These are phyloP conservation scores for Rhizopogon salebrosus DNA, from an alignment of 768 basidiomycete species.

Conservation along the genomic window DNA sequence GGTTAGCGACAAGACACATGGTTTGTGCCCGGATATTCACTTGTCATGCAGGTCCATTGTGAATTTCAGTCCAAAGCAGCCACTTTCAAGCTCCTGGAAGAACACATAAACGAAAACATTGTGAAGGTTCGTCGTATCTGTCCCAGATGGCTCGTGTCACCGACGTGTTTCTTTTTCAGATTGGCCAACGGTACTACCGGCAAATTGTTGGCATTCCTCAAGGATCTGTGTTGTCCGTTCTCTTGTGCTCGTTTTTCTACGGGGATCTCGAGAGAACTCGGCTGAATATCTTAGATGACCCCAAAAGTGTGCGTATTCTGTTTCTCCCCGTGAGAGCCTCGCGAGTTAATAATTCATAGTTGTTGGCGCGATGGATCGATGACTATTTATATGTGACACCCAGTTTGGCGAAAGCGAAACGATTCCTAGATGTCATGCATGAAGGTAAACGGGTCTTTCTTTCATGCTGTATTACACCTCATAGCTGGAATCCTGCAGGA, in stretches of 20 bases:
- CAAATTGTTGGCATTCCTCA: conserved; percentile 97
- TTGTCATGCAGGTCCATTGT: conserved; percentile 45
- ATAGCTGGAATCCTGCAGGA: conserved; percentile 35
- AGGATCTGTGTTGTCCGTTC: conserved; percentile 89
- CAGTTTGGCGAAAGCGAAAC: conserved; percentile 47
- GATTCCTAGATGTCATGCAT: conserved; percentile 75
- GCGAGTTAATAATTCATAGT: conserved; percentile 32
- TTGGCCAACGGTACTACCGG: conserved; percentile 73
- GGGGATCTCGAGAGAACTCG: conserved; percentile 75
- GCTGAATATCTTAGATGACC: conserved; percentile 48
- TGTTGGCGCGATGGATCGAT: conserved; percentile 84
- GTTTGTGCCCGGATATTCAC: not conserved
- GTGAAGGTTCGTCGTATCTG: conserved; percentile 58
- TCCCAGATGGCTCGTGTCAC: not conserved
- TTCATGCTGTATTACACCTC: not conserved
- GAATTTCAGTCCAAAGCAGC: conserved; percentile 45
- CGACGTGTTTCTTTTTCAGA: conserved; percentile 46
- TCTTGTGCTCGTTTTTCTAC: conserved; percentile 95
- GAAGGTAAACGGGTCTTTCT: conserved; percentile 38
- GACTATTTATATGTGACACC: conserved; percentile 91
- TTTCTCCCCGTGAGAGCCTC: not conserved
- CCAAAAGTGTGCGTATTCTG: conserved; percentile 50
- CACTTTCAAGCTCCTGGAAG: conserved; percentile 70
- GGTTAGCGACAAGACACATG: conserved; percentile 30
- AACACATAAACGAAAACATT: conserved; percentile 89